These are phyloP conservation scores for Verticillium isaacii DNA, from an alignment of 2,329 filamentous ascomycete genomes.

Conservation along the genomic window DNA sequence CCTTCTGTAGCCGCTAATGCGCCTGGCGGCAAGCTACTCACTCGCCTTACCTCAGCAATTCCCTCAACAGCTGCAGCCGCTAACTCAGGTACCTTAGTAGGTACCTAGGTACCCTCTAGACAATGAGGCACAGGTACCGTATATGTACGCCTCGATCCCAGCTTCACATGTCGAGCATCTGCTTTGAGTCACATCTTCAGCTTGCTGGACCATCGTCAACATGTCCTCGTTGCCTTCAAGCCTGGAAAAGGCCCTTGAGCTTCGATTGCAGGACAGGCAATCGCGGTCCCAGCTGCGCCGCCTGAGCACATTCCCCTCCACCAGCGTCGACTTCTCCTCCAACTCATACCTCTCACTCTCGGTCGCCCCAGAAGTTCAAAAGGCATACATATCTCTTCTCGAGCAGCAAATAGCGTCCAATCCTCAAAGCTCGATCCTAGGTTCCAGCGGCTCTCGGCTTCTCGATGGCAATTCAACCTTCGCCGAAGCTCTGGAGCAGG, in stretches of 20 bases:
- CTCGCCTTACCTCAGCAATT: not conserved
- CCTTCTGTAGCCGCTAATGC: not conserved
- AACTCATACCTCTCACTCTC: slow-evolving; percentile 78
- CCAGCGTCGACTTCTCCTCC: slow-evolving; percentile 72
- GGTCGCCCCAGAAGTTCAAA: slow-evolving; percentile 41
- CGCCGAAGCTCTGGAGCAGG: slow-evolving; percentile 38
- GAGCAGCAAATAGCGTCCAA: slow-evolving; percentile 7
- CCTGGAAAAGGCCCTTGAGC: slow-evolving; percentile 6
- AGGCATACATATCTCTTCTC: slow-evolving; percentile 53
- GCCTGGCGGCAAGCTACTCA: not conserved
- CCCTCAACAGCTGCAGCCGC: not conserved
- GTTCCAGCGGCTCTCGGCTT: slow-evolving; percentile 49
- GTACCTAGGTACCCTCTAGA: too few species aligned
- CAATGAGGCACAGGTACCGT: not conserved
- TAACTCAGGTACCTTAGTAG: too few species aligned
- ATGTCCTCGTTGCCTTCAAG: not conserved
- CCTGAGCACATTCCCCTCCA: slow-evolving; percentile 56
- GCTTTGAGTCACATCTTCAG: not conserved
- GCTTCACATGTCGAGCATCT: not conserved
- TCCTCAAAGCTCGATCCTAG: slow-evolving; percentile 21
- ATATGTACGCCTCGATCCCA: not conserved
- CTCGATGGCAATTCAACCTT: slow-evolving; percentile 45
- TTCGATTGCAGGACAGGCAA: slow-evolving; percentile 11
- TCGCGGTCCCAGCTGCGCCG: slow-evolving; percentile 33
- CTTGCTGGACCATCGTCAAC: not conserved